Base-by-base conservation (phyloP, 2,329 filamentous ascomycete genomes). In the Neocatenulostroma microsporum region DNA sequence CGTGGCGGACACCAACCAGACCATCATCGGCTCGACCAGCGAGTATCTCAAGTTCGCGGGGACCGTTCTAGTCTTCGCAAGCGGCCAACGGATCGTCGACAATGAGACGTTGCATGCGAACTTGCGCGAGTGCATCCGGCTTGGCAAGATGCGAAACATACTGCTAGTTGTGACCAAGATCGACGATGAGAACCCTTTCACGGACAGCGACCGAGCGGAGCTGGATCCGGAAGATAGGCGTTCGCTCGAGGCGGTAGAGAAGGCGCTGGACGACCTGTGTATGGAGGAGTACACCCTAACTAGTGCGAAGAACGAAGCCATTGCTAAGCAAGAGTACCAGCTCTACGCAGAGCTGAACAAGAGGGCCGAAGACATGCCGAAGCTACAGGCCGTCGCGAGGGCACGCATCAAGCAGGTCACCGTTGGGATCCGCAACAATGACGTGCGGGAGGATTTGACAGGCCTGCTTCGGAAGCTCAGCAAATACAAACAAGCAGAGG, bases 141-240 rank as follows among this genome's bases (percentile, higher is more conserved):
- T 21, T 20, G 38, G 39, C n/a, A 50, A 51, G 37, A 32, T 34
- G 35, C 15, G 30, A 24, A 36, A 32, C 23, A 41, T 30, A 11
- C 26, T 23, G 5, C 20, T 49, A 8, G 34, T 47, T 3, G 19
- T 36, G 11, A 47, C 47, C 5, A 40, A 36, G 20, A 47, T 49
- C 20, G 46, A 50, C 20, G 18, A 36, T 17, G 34, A 26, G 17
- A 31, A 21, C 15, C 3, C 17, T 5, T 12, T 23, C 4, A 33
- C 33, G 14, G 29, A 19, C 13, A n/a, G n/a, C n/a, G n/a, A n/a
- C n/a, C n/a, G n/a, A n/a, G n/a, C n/a, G n/a, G n/a, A n/a, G n/a
- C n/a, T n/a, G n/a, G n/a, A n/a, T n/a, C n/a, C n/a, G n/a, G n/a
- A n/a, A n/a, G n/a, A n/a, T n/a, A n/a, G n/a, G n/a, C n/a, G n/a